Evolutionary conservation across 305 asterid genomes (phyloP).

Genomic region (Fraxinus velutina): DNA sequence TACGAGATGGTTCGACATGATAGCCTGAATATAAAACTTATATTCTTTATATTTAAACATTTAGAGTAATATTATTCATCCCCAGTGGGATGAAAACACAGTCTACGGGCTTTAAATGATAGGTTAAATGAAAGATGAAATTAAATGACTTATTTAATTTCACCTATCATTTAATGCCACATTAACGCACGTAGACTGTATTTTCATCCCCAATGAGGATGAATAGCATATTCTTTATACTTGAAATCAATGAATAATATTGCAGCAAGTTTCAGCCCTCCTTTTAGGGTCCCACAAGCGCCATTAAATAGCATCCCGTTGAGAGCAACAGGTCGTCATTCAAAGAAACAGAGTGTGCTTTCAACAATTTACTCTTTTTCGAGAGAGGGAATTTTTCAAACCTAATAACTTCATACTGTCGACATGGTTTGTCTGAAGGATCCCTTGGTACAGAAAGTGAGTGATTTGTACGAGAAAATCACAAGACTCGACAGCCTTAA

Average conservation of each 20-base stretch:
- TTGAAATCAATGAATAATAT: neutral
- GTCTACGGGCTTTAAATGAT: no score
- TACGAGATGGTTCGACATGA: neutral
- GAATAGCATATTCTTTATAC: no score
- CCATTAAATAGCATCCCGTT: constrained; percentile 36
- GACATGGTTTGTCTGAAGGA: constrained; percentile 70
- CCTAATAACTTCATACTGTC: constrained; percentile 31
- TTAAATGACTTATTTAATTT: no score
- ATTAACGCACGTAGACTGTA: no score
- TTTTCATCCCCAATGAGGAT: no score
- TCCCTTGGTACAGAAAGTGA: constrained; percentile 52
- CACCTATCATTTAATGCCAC: no score
- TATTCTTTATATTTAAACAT: no score
- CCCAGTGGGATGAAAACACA: no score
- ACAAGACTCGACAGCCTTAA: constrained; percentile 52
- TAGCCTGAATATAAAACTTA: neutral
- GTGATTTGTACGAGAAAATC: constrained; percentile 50
- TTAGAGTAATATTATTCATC: no score
- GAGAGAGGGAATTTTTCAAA: neutral
- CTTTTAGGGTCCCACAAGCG: constrained; percentile 27
- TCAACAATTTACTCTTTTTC: neutral
- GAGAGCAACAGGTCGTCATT: neutral
- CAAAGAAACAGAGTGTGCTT: constrained; percentile 13
- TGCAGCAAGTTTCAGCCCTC: constrained; percentile 9
- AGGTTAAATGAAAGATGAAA: no score